Evolutionary conservation across 768 basidiomycete species (phyloP).

Genomic region (Mycena belliarum): DNA sequence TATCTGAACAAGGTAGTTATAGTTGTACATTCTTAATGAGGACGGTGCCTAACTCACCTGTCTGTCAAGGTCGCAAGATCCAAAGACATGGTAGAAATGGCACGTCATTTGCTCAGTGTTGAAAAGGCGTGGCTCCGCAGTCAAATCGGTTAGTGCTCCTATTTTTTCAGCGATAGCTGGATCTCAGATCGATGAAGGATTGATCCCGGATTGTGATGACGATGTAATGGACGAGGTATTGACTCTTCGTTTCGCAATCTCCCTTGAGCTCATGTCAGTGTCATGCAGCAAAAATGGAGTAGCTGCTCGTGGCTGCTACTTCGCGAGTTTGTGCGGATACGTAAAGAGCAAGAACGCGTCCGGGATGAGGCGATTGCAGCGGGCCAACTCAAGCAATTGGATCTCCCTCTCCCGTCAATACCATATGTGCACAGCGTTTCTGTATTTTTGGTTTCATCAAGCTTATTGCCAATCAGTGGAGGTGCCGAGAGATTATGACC

Average conservation of each 20-base stretch:
- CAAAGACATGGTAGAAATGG: constrained; percentile 61
- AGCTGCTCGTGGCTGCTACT: constrained; percentile 82
- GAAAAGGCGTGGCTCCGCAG: constrained; percentile 83
- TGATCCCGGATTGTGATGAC: constrained; percentile 83
- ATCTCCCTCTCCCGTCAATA: constrained; percentile 61
- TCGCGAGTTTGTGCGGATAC: constrained; percentile 67
- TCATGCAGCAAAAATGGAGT: constrained; percentile 73
- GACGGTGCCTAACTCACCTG: too few species aligned
- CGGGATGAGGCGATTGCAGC: constrained; percentile 40
- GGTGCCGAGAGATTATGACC: constrained; percentile 81
- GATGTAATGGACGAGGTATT: constrained; percentile 86
- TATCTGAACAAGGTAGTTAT: constrained; percentile 66
- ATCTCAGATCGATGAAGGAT: constrained; percentile 32
- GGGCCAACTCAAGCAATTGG: constrained; percentile 34
- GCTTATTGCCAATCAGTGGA: constrained; percentile 44
- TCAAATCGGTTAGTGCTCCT: constrained; percentile 56
- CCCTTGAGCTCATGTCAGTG: neutral
- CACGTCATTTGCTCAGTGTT: constrained; percentile 62
- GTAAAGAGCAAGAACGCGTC: constrained; percentile 49
- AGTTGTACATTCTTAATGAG: too few species aligned
- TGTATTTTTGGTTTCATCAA: neutral
- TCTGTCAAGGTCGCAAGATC: constrained; percentile 60
- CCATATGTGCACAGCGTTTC: constrained; percentile 49
- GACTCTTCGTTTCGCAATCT: neutral
- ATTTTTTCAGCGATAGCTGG: neutral